Conservation (phyloP, 352 stramenopile genomes). For the Pythium chondricola region DNA sequence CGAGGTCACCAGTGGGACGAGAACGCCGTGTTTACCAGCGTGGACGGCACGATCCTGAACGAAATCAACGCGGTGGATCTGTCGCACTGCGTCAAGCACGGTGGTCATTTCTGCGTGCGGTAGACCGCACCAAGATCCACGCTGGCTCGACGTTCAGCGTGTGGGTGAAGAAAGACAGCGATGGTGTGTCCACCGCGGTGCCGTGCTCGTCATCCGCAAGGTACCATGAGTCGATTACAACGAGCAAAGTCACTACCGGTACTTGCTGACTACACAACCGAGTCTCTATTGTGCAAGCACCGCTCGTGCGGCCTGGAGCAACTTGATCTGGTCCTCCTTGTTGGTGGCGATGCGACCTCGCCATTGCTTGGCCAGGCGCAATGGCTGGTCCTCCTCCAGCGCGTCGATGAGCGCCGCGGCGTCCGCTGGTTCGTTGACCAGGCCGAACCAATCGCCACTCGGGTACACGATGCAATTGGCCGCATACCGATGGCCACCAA, state of each 20-base stretch:
- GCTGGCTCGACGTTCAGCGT: slow-evolving; percentile 6
- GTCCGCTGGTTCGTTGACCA: slow-evolving; percentile 53
- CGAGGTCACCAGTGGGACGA: slow-evolving; percentile 1
- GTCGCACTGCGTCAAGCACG: neutral
- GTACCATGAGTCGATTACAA: neutral
- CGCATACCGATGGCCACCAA: slow-evolving; percentile 66
- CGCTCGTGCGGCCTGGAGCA: slow-evolving; percentile 28
- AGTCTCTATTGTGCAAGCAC: neutral
- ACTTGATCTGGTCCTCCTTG: slow-evolving; percentile 41
- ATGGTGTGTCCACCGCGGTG: slow-evolving; percentile 6
- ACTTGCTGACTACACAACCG: neutral
- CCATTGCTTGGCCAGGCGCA: slow-evolving; percentile 50
- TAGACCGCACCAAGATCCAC: slow-evolving; percentile 13
- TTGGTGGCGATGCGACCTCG: slow-evolving; percentile 53
- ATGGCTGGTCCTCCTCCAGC: slow-evolving; percentile 30
- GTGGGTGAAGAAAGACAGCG: slow-evolving; percentile 9
- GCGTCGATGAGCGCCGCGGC: slow-evolving; percentile 34
- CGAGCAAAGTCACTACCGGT: neutral
- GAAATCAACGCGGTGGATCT: slow-evolving; percentile 1
- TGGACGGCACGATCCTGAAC: slow-evolving; percentile 13
- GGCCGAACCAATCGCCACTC: slow-evolving; percentile 68
- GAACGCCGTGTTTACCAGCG: slow-evolving; percentile 5
- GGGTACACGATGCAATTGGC: slow-evolving; percentile 71
- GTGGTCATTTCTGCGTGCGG: neutral
- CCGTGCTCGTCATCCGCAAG: slow-evolving; percentile 8